Conservation (phyloP, 2,329 filamentous ascomycete genomes). For the Alternaria sp. region DNA sequence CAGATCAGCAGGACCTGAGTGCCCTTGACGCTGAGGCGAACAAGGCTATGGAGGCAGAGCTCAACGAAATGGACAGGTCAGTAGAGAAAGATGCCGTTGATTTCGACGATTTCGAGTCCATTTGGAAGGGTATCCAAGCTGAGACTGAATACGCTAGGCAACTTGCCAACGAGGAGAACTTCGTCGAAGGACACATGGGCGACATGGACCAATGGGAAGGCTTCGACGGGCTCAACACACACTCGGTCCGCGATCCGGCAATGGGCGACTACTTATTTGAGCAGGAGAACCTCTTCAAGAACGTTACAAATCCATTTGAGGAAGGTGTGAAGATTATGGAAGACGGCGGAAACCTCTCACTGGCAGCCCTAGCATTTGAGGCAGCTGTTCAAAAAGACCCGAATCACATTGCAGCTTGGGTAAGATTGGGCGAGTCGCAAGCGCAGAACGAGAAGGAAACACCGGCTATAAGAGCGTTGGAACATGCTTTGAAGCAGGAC, state of each 20-base stretch:
- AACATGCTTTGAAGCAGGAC: constrained; percentile 88
- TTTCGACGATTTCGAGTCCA: constrained; percentile 91
- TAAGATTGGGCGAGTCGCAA: constrained; percentile 87
- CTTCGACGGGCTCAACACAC: constrained; percentile 75
- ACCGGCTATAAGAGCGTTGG: constrained; percentile 90
- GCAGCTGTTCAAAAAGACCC: constrained; percentile 91
- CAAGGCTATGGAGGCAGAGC: constrained; percentile 80
- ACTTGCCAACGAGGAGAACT: constrained; percentile 72
- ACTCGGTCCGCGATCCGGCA: constrained; percentile 74
- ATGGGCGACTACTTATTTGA: constrained; percentile 95
- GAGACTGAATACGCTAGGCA: constrained; percentile 74
- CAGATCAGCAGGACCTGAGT: constrained; percentile 61
- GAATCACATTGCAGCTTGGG: constrained; percentile 90
- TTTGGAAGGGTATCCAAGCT: constrained; percentile 84
- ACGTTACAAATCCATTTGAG: constrained; percentile 84
- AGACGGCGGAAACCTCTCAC: constrained; percentile 90
- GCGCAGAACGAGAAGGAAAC: constrained; percentile 99
- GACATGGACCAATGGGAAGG: constrained; percentile 83
- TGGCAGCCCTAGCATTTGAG: constrained; percentile 94
- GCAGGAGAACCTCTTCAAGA: constrained; percentile 87
- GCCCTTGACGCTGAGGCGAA: constrained; percentile 70
- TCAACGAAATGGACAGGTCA: constrained; percentile 89
- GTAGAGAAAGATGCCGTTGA: constrained; percentile 76
- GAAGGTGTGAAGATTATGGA: constrained; percentile 93
- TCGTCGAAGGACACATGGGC: constrained; percentile 69